Percentiles rank a stretch among this genome's conserved stretches.
phyloP scores from a whole-genome alignment of 768 basidiomycete genomes.

The Hydnomerulius pinastri region DNA sequence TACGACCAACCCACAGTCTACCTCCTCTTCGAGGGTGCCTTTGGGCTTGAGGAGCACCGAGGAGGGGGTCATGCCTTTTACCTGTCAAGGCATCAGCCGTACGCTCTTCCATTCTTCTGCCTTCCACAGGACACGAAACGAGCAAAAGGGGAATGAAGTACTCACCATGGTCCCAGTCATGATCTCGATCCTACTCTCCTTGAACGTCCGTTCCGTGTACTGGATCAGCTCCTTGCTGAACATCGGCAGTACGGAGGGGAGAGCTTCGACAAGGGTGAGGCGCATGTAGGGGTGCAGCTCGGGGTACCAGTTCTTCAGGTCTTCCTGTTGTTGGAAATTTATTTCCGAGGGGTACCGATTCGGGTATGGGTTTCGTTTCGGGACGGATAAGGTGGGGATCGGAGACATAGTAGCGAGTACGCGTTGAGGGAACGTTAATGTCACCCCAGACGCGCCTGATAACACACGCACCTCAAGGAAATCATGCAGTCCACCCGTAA shows the following conservation, averaged over 20 bases:
- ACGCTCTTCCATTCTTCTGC: not conserved
- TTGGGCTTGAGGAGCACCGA: conserved; percentile 88
- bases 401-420: too few species aligned
- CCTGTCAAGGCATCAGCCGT: too few species aligned
- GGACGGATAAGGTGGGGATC: too few species aligned
- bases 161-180: conserved; percentile 97
- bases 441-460: not conserved
- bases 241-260: conserved; percentile 93
- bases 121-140: not conserved
- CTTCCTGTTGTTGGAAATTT: too few species aligned
- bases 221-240: conserved; percentile 92
- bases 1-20: conserved; percentile 93
- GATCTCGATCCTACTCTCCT: conserved; percentile 95
- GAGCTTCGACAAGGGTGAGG: conserved; percentile 95
- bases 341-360: not conserved
- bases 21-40: conserved; percentile 81
- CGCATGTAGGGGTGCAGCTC: conserved; percentile 87
- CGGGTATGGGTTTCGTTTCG: not conserved
- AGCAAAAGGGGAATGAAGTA: not conserved
- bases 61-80: conserved; percentile 65
- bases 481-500: conserved; percentile 85
- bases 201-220: conserved; percentile 90
- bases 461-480: conserved; percentile 63
- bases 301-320: conserved; percentile 91
- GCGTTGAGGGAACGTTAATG: too few species aligned